Base-by-base conservation (phyloP, 2,329 filamentous ascomycete species). In the Diaporthe citriasiana region DNA sequence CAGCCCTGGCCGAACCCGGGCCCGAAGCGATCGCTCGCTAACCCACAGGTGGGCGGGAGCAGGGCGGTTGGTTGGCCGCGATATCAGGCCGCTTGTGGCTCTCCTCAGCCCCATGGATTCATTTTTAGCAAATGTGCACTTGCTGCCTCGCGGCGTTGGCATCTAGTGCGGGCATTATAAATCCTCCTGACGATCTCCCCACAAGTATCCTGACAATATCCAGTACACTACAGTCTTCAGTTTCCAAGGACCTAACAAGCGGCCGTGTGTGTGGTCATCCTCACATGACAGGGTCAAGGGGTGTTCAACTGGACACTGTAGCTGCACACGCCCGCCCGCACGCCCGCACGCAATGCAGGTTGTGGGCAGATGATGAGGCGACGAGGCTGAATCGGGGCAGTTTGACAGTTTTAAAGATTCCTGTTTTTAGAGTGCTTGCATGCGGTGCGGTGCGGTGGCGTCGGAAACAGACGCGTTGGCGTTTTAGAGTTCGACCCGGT, bases 341-440 rank as follows among this genome's bases (percentile, higher is more conserved):
- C 55, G 30, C 27, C 13, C 51, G 7, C 51, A 27, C n/a, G 33
- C 30, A 42, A 25, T 19, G 38, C 59, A n/a, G 25, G n/a, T 45
- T 15, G 60, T 51, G 60, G 60, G 45, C 60, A 66, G 60, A 66
- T 66, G 60, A 66, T 66, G 42, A 66, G 60, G 42, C 45, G 42
- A 50, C 60, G 12, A 66, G 60, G 60, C 60, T 66, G 60, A 66
- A 51, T 38, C 60, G 60, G 42, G 25, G 42, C 12, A 5, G 22
- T 40, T 22, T 59, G 30, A 56, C 8, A 22, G 38, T 17, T 12
- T 40, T 40, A 9, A 9, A 2, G 38, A 22, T 22, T 35, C 40
- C 42, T 51, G 60, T 66, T 60, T 42, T 33, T 66, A 51, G 30
- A 50, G 60, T 50, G 42, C 17, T n/a, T 65, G 42, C 40, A 65